A percentile compares a stretch with the other conserved stretches of the same genome.
Conservation (phyloP, 1,284 basidiomycete genomes). For the Moesziomyces sp. region DNA sequence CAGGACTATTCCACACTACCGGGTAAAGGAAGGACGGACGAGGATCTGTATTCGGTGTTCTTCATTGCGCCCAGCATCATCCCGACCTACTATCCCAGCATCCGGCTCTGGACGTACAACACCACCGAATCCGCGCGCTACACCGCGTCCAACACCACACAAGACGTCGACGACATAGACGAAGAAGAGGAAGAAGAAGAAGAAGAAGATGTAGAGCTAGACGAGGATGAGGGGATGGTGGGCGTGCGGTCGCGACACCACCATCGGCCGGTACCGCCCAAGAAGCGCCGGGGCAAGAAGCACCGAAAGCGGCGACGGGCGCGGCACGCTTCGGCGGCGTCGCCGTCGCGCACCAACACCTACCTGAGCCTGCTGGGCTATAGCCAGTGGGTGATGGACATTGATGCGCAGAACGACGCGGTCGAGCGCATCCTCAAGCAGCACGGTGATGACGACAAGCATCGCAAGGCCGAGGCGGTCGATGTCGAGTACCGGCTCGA, state of each 20-base stretch:
- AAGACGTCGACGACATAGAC: not conserved
- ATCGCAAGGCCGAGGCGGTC: conserved; percentile 19
- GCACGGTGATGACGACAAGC: conserved; percentile 15
- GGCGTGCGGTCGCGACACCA: conserved; percentile 34
- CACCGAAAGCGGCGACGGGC: conserved; percentile 73
- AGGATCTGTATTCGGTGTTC: conserved; percentile 58
- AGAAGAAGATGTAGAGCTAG: conserved; percentile 57
- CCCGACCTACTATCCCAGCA: conserved; percentile 86
- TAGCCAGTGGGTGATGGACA: conserved; percentile 81
- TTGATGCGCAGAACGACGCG: conserved; percentile 73
- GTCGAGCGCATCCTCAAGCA: conserved; percentile 53
- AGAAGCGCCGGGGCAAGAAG: conserved; percentile 72
- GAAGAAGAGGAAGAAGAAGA: not conserved
- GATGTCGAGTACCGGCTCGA: conserved; percentile 57
- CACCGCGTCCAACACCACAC: conserved; percentile 2
- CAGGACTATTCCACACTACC: conserved; percentile 63
- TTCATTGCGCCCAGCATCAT: conserved; percentile 72
- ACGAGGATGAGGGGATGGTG: conserved; percentile 23
- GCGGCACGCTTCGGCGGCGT: conserved; percentile 75
- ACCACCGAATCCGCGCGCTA: conserved; percentile 32
- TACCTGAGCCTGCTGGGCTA: conserved; percentile 81
- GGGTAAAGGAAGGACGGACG: conserved; percentile 51
- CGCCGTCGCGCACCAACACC: conserved; percentile 79
- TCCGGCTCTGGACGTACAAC: conserved; percentile 77
- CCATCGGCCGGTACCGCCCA: conserved; percentile 57